A percentile compares a stretch with the other conserved stretches of the same genome.
These are phyloP conservation scores for Clitopilus passeckerianus DNA, from an alignment of 768 basidiomycete genomes.

Conservation along the genomic window DNA sequence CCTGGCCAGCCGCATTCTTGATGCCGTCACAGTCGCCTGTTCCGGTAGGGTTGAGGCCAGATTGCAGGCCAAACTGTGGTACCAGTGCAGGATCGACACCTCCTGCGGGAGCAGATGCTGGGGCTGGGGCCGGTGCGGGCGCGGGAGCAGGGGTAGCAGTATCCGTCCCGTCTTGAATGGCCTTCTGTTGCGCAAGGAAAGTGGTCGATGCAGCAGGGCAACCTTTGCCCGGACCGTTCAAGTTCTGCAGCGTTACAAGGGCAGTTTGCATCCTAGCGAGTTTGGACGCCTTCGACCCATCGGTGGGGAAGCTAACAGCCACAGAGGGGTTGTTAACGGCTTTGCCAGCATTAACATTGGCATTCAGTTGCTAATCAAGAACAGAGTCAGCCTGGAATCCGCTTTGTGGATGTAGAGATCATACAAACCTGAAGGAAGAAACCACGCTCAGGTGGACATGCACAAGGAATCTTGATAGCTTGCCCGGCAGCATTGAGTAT, in stretches of 20 bases:
- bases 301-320: slow-evolving; percentile 57
- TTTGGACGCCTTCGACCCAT: slow-evolving; percentile 45
- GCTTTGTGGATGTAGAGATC: slow-evolving; percentile 1
- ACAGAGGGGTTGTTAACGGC: slow-evolving; percentile 64
- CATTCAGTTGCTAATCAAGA: slow-evolving; percentile 31
- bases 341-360: slow-evolving; percentile 56
- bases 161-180: slow-evolving; percentile 26
- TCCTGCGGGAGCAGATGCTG: slow-evolving; percentile 18
- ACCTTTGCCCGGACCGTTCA: slow-evolving; percentile 61
- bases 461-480: slow-evolving; percentile 58
- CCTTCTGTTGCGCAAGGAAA: slow-evolving; percentile 38
- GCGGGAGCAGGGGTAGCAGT: slow-evolving; percentile 12
- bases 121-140: slow-evolving; percentile 24
- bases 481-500: slow-evolving; percentile 51
- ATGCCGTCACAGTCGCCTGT: slow-evolving; percentile 71
- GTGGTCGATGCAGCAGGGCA: slow-evolving; percentile 67
- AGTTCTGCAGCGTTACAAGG: slow-evolving; percentile 68
- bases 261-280: slow-evolving; percentile 55
- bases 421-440: slow-evolving; percentile 44
- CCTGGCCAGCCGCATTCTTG: slow-evolving; percentile 44
- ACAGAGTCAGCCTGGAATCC: neutral
- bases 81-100: slow-evolving; percentile 51
- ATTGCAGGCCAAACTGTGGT: slow-evolving; percentile 49
- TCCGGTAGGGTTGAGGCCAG: slow-evolving; percentile 60
- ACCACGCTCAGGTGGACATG: slow-evolving; percentile 54